These are phyloP conservation scores for Hansenula lynferdii DNA, from an alignment of 1,139 yeast genomes.

Conservation along the genomic window DNA sequence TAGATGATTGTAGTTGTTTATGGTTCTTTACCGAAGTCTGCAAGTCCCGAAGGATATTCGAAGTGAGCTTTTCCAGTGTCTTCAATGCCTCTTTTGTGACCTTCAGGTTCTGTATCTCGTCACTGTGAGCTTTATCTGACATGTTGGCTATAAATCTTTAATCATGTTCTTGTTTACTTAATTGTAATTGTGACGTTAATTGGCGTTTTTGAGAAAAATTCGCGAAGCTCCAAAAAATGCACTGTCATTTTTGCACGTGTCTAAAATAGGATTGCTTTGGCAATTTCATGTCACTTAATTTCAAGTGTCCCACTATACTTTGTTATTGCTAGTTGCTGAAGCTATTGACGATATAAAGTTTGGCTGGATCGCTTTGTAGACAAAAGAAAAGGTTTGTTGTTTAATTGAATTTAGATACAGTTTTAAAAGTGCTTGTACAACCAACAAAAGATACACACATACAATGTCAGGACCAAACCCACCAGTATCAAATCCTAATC, in stretches of 20 bases:
- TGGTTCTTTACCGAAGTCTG: not conserved
- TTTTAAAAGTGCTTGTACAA: too few species aligned
- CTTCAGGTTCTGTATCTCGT: not conserved
- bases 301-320: not conserved
- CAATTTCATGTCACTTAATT: not conserved
- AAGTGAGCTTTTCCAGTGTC: not conserved
- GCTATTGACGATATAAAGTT: too few species aligned
- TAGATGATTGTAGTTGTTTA: not conserved
- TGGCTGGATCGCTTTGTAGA: too few species aligned
- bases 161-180: too few species aligned
- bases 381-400: not conserved
- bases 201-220: too few species aligned
- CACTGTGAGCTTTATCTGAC: not conserved
- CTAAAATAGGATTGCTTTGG: not conserved
- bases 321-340: too few species aligned
- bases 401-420: not conserved
- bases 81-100: not conserved
- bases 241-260: not conserved
- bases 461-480: not conserved
- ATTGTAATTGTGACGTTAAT: too few species aligned
- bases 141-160: too few species aligned
- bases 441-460: too few species aligned
- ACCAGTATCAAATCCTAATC: constrained; percentile 17
- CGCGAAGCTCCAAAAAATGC: not conserved
- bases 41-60: not conserved